Percentiles rank a stretch among this genome's conserved stretches.
Evolutionary conservation across 345 rosid species (phyloP).

Genomic region (Lepidium aucheri): DNA sequence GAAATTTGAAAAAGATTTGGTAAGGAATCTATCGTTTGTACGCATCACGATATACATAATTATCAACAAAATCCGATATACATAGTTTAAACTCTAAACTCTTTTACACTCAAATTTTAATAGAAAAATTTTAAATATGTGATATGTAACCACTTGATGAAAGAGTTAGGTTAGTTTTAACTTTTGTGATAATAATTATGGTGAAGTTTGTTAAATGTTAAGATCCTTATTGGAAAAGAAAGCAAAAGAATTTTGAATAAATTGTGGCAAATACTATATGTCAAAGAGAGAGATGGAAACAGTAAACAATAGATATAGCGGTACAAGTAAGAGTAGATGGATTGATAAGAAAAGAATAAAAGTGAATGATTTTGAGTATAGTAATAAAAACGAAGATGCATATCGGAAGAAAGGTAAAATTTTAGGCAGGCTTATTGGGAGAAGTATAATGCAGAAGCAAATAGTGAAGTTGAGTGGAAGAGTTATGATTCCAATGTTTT

Average conservation of each 20-base stretch:
- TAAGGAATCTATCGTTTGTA: not conserved
- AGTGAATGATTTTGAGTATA: not conserved
- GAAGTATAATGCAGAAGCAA: conserved; percentile 20
- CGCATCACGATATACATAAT: not conserved
- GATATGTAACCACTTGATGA: too few species aligned
- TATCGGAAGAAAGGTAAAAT: conserved; percentile 18
- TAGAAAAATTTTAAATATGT: too few species aligned
- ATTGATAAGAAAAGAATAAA: not conserved
- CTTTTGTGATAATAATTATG: too few species aligned
- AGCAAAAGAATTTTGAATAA: too few species aligned
- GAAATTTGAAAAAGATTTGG: not conserved
- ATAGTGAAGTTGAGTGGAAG: conserved; percentile 26
- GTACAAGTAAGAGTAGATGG: not conserved
- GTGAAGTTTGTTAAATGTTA: too few species aligned
- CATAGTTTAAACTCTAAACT: too few species aligned
- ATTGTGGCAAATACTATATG: too few species aligned
- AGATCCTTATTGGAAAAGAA: too few species aligned
- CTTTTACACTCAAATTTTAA: too few species aligned
- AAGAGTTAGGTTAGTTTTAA: too few species aligned
- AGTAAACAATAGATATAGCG: not conserved
- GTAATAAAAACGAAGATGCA: conserved; percentile 23
- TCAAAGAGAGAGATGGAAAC: too few species aligned
- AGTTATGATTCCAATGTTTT: conserved; percentile 25
- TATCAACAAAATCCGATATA: too few species aligned
- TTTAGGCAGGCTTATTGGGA: conserved; percentile 35